These are phyloP conservation scores for Xylariaceae sp. DNA, from an alignment of 2,329 filamentous ascomycete species.

Conservation along the genomic window DNA sequence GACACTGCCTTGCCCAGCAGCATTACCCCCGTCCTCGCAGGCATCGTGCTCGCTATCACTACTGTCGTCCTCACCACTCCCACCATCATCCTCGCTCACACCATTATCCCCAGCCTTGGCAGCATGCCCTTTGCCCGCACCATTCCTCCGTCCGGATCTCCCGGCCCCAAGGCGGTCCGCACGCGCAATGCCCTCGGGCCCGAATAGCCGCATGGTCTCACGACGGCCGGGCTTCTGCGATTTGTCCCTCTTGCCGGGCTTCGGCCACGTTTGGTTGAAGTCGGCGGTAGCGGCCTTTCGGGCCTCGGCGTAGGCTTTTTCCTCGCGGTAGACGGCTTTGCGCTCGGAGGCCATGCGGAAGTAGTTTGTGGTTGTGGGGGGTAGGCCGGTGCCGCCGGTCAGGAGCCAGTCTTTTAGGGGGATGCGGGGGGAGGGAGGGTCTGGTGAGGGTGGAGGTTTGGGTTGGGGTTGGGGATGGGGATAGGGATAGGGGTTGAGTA, in stretches of 20 bases:
- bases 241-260: neutral
- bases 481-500: too few species aligned
- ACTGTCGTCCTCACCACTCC: too few species aligned
- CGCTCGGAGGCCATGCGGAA: conserved; percentile 17
- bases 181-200: neutral
- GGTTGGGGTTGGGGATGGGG: too few species aligned
- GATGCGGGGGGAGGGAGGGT: neutral
- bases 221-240: neutral
- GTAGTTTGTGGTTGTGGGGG: conserved; percentile 9
- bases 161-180: neutral
- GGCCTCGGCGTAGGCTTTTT: neutral
- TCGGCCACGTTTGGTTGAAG: conserved; percentile 18
- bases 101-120: neutral
- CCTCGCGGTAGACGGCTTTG: conserved; percentile 15
- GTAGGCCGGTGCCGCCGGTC: conserved; percentile 12
- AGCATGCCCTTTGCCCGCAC: neutral
- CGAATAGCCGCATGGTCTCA: conserved; percentile 3
- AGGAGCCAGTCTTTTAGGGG: conserved; percentile 14
- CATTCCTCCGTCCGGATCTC: neutral
- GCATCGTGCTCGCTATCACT: too few species aligned
- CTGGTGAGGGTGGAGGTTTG: neutral
- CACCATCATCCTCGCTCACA: neutral
- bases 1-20: too few species aligned
- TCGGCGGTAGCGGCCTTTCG: conserved; percentile 9
- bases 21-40: too few species aligned